Evolutionary conservation across 306 rosid genomes (phyloP).

Genomic region (Vigna mungo): DNA sequence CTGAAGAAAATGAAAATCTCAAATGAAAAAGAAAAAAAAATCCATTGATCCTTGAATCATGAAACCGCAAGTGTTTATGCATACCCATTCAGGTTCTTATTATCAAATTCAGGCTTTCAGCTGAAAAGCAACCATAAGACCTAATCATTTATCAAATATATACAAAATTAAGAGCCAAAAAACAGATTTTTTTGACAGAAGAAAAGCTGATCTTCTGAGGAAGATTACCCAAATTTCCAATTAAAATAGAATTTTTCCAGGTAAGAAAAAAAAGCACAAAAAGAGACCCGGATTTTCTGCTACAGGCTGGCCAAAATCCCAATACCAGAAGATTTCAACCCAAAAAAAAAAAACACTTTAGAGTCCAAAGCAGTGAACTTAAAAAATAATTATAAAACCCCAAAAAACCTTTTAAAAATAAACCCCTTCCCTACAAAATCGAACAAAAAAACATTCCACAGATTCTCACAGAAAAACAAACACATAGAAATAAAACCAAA

Average conservation of each 20-base stretch:
- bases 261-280: not conserved
- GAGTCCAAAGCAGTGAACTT: not conserved
- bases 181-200: not conserved
- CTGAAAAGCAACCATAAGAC: not conserved
- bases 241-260: not conserved
- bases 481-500: not conserved
- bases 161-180: not conserved
- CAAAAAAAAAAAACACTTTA: slow-evolving; percentile 4
- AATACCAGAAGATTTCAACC: slow-evolving; percentile 6
- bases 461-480: not conserved
- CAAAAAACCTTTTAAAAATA: not conserved
- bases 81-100: not conserved
- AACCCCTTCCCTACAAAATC: not conserved
- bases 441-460: slow-evolving; percentile 1
- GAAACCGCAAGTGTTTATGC: not conserved
- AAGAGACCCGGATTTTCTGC: not conserved
- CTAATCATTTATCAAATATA: slow-evolving; percentile 7
- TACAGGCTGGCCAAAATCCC: not conserved
- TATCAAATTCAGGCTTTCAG: not conserved
- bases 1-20: slow-evolving; percentile 15
- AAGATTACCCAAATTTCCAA: slow-evolving; percentile 20
- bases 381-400: not conserved
- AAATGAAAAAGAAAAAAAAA: not conserved
- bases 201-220: slow-evolving; percentile 1
- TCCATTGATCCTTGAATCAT: slow-evolving; percentile 11